Evolutionary conservation across 371 early-diverging fungal genomes (phyloP).

Genomic region (Saksenaea oblongispora): DNA sequence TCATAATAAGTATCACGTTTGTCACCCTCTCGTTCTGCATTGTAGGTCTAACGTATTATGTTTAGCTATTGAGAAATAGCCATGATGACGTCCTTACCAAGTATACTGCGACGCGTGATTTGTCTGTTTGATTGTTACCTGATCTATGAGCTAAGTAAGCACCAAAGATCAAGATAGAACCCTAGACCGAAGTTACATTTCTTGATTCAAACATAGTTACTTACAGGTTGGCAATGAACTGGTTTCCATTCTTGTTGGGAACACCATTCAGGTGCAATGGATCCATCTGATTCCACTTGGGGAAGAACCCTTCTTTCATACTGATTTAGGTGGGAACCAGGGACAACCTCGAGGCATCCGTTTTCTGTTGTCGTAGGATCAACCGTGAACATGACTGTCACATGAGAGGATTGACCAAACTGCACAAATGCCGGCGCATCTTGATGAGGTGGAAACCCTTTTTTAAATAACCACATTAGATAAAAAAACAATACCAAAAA

Average conservation of each 20-base stretch:
- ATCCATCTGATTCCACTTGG: slow-evolving; percentile 43
- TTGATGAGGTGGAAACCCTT: slow-evolving; percentile 56
- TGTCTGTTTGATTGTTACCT: slow-evolving; percentile 47
- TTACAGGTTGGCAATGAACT: slow-evolving; percentile 53
- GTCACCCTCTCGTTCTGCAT: slow-evolving; percentile 54
- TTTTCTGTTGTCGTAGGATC: slow-evolving; percentile 54
- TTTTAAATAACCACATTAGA: no score
- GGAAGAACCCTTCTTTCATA: slow-evolving; percentile 36
- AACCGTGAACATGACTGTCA: slow-evolving; percentile 57
- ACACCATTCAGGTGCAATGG: slow-evolving; percentile 51
- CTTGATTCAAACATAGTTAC: slow-evolving; percentile 1
- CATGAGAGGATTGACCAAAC: slow-evolving; percentile 51
- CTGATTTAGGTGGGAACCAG: slow-evolving; percentile 46
- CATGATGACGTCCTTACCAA: slow-evolving; percentile 14
- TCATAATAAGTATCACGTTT: slow-evolving; percentile 55
- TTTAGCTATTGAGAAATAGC: not conserved
- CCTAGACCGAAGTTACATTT: slow-evolving; percentile 12
- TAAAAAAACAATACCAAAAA: no score
- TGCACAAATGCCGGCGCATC: slow-evolving; percentile 60
- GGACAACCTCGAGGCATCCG: slow-evolving; percentile 57
- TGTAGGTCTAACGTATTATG: slow-evolving; percentile 39
- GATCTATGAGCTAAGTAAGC: slow-evolving; percentile 59
- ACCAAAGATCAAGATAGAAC: slow-evolving; percentile 55
- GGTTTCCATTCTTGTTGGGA: slow-evolving; percentile 45
- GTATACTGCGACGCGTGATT: slow-evolving; percentile 53